Conservation (phyloP, 108 stramenopile species). For the Conticribra weissflogii region DNA sequence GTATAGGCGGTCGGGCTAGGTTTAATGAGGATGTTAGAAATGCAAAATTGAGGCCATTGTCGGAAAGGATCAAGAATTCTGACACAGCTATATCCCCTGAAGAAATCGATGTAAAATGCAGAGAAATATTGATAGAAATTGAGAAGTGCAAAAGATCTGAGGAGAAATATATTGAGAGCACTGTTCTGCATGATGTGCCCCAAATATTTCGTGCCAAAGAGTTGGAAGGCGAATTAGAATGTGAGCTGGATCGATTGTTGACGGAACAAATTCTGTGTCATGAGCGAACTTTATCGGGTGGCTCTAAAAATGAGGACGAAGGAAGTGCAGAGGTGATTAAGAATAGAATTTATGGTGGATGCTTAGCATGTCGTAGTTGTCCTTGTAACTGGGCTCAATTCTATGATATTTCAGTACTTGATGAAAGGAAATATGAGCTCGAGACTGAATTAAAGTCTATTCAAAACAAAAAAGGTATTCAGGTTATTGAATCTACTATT, state of each 20-base stretch:
- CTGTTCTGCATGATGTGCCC: constrained; percentile 21
- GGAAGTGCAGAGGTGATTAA: background rate
- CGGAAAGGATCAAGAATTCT: no score
- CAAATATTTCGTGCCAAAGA: constrained; percentile 22
- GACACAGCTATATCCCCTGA: background rate
- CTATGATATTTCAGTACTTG: constrained; percentile 18
- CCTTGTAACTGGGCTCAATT: constrained; percentile 30
- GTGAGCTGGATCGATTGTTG: constrained; percentile 25
- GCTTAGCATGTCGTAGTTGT: constrained; percentile 9
- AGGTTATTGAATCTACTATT: constrained; percentile 10
- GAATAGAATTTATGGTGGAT: background rate
- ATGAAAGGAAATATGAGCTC: constrained; percentile 20
- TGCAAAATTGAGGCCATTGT: background rate
- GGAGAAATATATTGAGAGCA: constrained; percentile 18
- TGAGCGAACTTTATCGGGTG: background rate
- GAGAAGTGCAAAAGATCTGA: constrained; percentile 8
- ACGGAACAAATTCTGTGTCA: constrained; percentile 16
- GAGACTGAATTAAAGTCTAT: constrained; percentile 13
- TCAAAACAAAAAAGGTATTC: background rate
- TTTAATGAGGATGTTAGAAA: background rate
- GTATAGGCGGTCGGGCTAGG: background rate
- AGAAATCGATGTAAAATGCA: constrained; percentile 13
- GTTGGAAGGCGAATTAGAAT: constrained; percentile 12
- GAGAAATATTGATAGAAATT: constrained; percentile 13
- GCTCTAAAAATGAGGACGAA: background rate